Percentiles rank a stretch among this genome's conserved stretches.
These are phyloP conservation scores for Yueomyces sp. DNA, from an alignment of 805 yeast genomes.

Conservation along the genomic window DNA sequence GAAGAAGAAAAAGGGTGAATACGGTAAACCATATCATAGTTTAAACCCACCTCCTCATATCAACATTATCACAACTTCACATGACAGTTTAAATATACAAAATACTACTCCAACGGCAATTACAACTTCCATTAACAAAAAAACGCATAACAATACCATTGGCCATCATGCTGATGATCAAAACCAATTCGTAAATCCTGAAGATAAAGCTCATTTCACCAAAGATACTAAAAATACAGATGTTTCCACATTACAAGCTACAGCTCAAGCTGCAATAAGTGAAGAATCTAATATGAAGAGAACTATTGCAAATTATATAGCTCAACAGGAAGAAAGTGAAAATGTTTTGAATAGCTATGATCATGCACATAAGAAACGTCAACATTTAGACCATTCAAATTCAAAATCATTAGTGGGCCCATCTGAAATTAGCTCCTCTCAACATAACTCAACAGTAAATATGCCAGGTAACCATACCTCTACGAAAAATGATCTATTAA, in stretches of 20 bases:
- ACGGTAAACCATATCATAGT: slow-evolving; percentile 6
- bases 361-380: background rate
- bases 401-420: background rate
- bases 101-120: background rate
- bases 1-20: slow-evolving; percentile 22
- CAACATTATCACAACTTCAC: background rate
- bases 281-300: slow-evolving; percentile 12
- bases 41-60: slow-evolving; percentile 1
- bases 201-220: background rate
- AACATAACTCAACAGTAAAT: background rate
- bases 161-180: background rate
- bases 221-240: background rate
- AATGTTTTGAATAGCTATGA: slow-evolving; percentile 2
- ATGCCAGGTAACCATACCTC: background rate
- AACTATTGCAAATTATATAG: slow-evolving; percentile 3
- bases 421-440: background rate
- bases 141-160: background rate
- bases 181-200: background rate
- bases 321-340: background rate
- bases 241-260: slow-evolving; percentile 7
- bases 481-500: slow-evolving; percentile 3
- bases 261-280: slow-evolving; percentile 17
- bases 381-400: background rate
- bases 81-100: background rate
- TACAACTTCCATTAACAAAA: background rate